Evolutionary conservation across 192 early-diverging fungal species (phyloP), one percentile per base, ranked within the genome.

Genomic region (Diversispora epigaea): DNA sequence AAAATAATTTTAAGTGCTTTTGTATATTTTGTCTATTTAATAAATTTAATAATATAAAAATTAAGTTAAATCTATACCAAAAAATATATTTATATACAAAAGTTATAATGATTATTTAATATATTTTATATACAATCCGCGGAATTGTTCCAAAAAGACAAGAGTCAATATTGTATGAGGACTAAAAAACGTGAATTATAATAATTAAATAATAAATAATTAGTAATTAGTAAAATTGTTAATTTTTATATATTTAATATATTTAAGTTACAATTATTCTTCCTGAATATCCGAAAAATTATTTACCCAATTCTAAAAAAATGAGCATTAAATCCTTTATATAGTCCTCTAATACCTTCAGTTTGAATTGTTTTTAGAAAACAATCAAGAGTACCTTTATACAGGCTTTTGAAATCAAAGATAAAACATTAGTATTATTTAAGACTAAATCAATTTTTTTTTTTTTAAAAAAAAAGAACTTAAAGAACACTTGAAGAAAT

Each of bases 81-180:
- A 32, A 32, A 32, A 32, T 32, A 50, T 50, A 50, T 50, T 2
- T 50, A 50, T 50, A 50, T 50, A 50, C 15, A 50, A 15, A 57
- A 19, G 17, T 63, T 63, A 63, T 4, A 14, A 41, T 63, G 61
- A 32, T 32, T 32, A 32, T 32, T 32, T 32, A 32, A 32, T 47
- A 58, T 72, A 75, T 75, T 75, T 75, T 39, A 75, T 65, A 41
- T 75, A 75, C 52, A 75, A 75, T 17, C 62, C 62, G 22, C 73
- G 73, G 12, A 41, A 63, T 49, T 93, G 92, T 83, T 94, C 94
- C 77, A 95, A 81, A 80, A 97, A 95, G 17, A 97, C 91, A 84
- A 97, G 91, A 82, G 91, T 96, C 49, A 97, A 83, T 52, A 95
- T 88, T n/a, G 94, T 97, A 67, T 97, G 94, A 44, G 95, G 95